Percentiles rank a stretch among this genome's conserved stretches.
These are phyloP conservation scores for Penicillium sp. DNA, from an alignment of 2,329 filamentous ascomycete species.

Conservation along the genomic window DNA sequence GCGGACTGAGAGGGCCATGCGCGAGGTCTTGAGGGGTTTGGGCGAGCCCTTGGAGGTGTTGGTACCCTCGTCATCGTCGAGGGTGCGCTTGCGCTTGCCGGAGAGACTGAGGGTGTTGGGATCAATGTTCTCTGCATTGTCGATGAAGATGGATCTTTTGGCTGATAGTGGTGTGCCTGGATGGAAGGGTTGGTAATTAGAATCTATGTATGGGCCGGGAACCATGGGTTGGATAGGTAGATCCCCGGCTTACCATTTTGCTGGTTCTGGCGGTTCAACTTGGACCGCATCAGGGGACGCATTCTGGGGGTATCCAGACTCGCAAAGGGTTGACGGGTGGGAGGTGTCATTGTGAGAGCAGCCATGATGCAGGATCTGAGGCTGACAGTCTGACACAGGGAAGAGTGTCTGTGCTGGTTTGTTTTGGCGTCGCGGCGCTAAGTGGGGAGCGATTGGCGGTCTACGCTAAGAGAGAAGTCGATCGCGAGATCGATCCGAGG, in stretches of 20 bases:
- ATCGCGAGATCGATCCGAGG: constrained; percentile 7
- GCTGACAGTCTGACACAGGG: constrained; percentile 12
- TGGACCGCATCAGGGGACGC: constrained; percentile 40
- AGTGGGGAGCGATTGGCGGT: constrained; percentile 33
- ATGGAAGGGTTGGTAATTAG: constrained; percentile 16
- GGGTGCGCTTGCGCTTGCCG: constrained; percentile 51
- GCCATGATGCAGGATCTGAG: constrained; percentile 35
- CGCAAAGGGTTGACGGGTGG: constrained; percentile 45
- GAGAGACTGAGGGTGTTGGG: constrained; percentile 58
- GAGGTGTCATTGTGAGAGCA: constrained; percentile 44
- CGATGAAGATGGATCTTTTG: constrained; percentile 33
- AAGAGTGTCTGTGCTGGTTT: constrained; percentile 18
- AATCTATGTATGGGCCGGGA: background rate
- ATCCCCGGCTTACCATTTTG: constrained; percentile 37
- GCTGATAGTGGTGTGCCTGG: constrained; percentile 24
- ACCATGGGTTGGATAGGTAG: background rate
- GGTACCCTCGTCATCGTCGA: constrained; percentile 40
- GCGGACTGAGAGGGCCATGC: constrained; percentile 41
- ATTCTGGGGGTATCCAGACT: constrained; percentile 42
- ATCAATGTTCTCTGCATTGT: constrained; percentile 62
- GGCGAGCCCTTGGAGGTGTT: constrained; percentile 39
- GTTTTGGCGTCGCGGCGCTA: constrained; percentile 34
- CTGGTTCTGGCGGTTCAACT: constrained; percentile 43
- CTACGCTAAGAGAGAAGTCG: constrained; percentile 13
- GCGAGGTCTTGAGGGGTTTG: constrained; percentile 60